A percentile compares a stretch with the other conserved stretches of the same genome.
Conservation (phyloP, 805 yeast species). For the Myxozyma sirexii region DNA sequence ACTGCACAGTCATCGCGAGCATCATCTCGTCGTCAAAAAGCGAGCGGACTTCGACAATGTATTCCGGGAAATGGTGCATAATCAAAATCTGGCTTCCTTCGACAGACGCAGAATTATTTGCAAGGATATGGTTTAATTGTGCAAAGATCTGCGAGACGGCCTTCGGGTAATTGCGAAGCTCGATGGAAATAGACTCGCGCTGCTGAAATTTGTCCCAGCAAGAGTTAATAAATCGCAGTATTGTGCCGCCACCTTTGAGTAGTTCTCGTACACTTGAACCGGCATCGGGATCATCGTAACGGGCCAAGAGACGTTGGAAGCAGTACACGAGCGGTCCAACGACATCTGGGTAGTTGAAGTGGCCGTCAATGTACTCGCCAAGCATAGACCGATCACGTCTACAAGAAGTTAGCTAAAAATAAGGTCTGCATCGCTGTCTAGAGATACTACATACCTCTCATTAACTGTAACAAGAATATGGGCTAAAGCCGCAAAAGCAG, state of each 20-base stretch:
- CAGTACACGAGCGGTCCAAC: constrained; percentile 24
- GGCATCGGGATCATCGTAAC: constrained; percentile 8
- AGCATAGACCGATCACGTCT: constrained; percentile 15
- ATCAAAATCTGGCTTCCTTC: constrained; percentile 19
- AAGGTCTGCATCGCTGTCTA: no score
- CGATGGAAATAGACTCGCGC: constrained; percentile 19
- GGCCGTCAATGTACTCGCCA: constrained; percentile 36
- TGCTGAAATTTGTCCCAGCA: constrained; percentile 28
- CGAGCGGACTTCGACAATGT: constrained; percentile 17
- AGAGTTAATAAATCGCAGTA: constrained; percentile 24
- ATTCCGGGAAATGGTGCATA: constrained; percentile 20
- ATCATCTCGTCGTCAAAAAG: constrained; percentile 45
- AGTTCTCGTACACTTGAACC: constrained; percentile 22
- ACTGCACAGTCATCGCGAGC: constrained; percentile 40
- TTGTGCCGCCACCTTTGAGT: constrained; percentile 20
- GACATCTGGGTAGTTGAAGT: constrained; percentile 36
- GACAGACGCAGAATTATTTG: constrained; percentile 10
- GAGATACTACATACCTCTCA: constrained; percentile 17
- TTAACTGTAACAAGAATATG: constrained; percentile 37
- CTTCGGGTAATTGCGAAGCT: constrained; percentile 12
- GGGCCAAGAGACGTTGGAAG: constrained; percentile 20
- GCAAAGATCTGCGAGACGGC: constrained; percentile 7
- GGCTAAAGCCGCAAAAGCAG: constrained; percentile 36
- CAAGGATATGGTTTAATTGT: constrained; percentile 15
- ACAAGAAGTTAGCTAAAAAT: not conserved